Evolutionary conservation across 495 filamentous ascomycete species (phyloP).

Genomic region (Trichoderma reesei): DNA sequence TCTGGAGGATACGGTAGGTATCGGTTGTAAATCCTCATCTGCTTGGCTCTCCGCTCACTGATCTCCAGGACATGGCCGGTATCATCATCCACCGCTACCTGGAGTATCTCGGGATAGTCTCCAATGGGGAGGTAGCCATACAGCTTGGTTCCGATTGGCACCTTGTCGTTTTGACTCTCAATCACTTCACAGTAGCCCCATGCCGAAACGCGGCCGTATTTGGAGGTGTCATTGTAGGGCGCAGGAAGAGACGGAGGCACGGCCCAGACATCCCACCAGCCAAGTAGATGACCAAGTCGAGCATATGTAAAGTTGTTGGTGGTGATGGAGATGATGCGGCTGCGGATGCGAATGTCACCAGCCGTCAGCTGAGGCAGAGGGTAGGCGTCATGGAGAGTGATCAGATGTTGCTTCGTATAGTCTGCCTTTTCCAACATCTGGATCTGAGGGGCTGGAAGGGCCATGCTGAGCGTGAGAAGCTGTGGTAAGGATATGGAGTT

Average conservation of each 20-base stretch:
- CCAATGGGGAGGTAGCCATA: slow-evolving; percentile 35
- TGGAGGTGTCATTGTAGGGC: slow-evolving; percentile 38
- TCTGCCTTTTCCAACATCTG: slow-evolving; percentile 29
- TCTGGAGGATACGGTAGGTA: slow-evolving; percentile 26
- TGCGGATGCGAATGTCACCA: slow-evolving; percentile 35
- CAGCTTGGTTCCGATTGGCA: slow-evolving; percentile 25
- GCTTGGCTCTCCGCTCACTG: slow-evolving; percentile 31
- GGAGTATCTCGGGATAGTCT: slow-evolving; percentile 24
- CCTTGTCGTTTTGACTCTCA: slow-evolving; percentile 31
- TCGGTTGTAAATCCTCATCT: slow-evolving; percentile 45
- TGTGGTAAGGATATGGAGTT: no score
- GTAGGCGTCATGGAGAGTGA: slow-evolving; percentile 20
- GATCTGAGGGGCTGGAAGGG: slow-evolving; percentile 13
- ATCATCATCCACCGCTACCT: slow-evolving; percentile 19
- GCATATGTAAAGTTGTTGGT: slow-evolving; percentile 51
- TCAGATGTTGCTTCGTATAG: slow-evolving; percentile 26
- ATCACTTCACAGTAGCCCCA: slow-evolving; percentile 48
- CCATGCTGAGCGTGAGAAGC: background rate
- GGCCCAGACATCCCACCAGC: slow-evolving; percentile 40
- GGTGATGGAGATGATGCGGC: slow-evolving; percentile 36
- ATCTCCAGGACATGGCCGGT: slow-evolving; percentile 32
- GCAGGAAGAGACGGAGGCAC: slow-evolving; percentile 31
- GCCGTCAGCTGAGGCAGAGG: slow-evolving; percentile 19
- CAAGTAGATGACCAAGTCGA: slow-evolving; percentile 31
- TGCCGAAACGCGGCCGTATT: slow-evolving; percentile 44